A percentile compares a stretch with the other conserved stretches of the same genome.
phyloP scores from a whole-genome alignment of 1,284 basidiomycete genomes.

The Trametes polyzona region DNA sequence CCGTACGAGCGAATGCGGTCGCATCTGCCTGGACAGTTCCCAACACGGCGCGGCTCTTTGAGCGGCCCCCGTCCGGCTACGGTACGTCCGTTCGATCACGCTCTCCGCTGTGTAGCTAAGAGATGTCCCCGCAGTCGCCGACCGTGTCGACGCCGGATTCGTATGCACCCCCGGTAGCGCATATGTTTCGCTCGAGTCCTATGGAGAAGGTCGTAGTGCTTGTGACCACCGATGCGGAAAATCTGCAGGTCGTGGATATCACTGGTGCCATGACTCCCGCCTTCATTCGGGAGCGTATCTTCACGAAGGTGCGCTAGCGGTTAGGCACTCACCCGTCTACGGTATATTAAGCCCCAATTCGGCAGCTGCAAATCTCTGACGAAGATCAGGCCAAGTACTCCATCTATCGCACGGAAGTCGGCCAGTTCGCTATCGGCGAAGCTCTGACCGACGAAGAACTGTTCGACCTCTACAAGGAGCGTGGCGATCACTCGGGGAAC shows the following conservation, averaged over 20 bases:
- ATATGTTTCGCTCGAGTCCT: slow-evolving; percentile 29
- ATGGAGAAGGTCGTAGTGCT: slow-evolving; percentile 62
- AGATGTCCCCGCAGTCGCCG: slow-evolving; percentile 45
- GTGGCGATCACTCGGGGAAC: slow-evolving; percentile 74
- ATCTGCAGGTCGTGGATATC: slow-evolving; percentile 80
- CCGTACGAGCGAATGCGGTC: slow-evolving; percentile 24
- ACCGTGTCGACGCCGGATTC: slow-evolving; percentile 42
- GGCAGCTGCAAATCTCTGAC: slow-evolving; percentile 80
- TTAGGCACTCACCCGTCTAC: neutral
- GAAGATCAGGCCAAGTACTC: slow-evolving; percentile 78
- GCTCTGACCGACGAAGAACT: slow-evolving; percentile 72
- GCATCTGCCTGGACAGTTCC: neutral
- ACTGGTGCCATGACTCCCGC: slow-evolving; percentile 69
- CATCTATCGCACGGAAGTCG: slow-evolving; percentile 88
- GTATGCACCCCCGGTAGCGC: slow-evolving; percentile 26
- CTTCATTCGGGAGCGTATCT: slow-evolving; percentile 84
- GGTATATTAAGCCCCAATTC: neutral
- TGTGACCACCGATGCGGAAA: slow-evolving; percentile 84
- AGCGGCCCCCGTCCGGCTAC: slow-evolving; percentile 36
- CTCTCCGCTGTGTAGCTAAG: neutral
- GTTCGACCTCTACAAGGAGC: slow-evolving; percentile 69
- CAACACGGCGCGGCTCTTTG: slow-evolving; percentile 12
- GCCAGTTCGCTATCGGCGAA: slow-evolving; percentile 71
- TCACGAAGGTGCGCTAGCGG: slow-evolving; percentile 65
- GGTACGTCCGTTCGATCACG: slow-evolving; percentile 39